phyloP scores from a whole-genome alignment of 495 filamentous ascomycete genomes.

The Penicillium robsamsonii region DNA sequence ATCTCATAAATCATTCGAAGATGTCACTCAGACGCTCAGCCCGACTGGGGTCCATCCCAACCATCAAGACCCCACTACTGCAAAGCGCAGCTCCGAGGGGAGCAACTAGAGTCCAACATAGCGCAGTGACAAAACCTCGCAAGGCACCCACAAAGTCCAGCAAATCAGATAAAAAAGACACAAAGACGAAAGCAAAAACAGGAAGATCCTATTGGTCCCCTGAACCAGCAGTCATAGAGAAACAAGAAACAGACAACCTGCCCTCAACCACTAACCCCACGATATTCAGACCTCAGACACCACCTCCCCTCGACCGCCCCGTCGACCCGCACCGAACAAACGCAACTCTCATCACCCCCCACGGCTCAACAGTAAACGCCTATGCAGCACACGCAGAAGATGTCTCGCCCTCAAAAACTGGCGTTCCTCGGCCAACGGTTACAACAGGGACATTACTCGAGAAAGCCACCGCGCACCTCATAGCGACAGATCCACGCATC shows the following conservation, averaged over 20 bases:
- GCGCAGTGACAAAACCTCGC: conserved; percentile 34
- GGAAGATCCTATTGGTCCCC: conserved; percentile 27
- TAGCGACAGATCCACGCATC: conserved; percentile 72
- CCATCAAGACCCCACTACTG: conserved; percentile 36
- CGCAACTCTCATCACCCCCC: conserved; percentile 74
- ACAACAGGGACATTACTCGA: conserved; percentile 74
- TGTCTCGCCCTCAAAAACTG: conserved; percentile 58
- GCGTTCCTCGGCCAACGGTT: conserved; percentile 48
- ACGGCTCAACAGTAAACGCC: conserved; percentile 66
- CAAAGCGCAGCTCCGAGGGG: conserved; percentile 27
- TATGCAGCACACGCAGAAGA: conserved; percentile 48
- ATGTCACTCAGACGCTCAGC: conserved; percentile 61
- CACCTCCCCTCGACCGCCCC: conserved; percentile 51
- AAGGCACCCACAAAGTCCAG: conserved; percentile 22
- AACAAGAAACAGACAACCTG: conserved; percentile 15
- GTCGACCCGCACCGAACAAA: conserved; percentile 66
- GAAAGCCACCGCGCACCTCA: conserved; percentile 74
- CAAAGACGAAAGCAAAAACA: conserved; percentile 12
- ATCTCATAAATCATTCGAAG: conserved; percentile 1
- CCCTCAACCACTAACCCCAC: conserved; percentile 16
- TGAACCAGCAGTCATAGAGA: conserved; percentile 12
- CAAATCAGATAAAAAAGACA: conserved; percentile 18
- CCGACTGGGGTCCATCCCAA: conserved; percentile 49
- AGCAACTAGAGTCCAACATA: conserved; percentile 26
- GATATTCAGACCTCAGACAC: conserved; percentile 35